Conservation (phyloP, 2,329 filamentous ascomycete species). For the Lachnellula willkommii region DNA sequence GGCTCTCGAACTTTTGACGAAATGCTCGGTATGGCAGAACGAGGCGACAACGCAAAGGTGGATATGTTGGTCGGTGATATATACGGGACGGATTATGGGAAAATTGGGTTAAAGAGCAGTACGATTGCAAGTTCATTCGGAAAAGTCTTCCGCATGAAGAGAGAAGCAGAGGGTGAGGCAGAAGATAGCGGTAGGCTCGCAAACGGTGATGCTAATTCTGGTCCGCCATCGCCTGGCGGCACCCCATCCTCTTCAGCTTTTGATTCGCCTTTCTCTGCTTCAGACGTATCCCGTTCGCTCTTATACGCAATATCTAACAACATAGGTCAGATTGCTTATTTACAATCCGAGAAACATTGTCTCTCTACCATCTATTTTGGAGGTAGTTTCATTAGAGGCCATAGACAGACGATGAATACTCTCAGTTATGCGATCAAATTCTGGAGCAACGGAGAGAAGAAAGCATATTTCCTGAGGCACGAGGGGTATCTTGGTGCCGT, state of each 20-base stretch:
- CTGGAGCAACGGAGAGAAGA: constrained; percentile 90
- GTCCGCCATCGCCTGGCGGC: background rate
- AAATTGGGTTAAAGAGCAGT: constrained; percentile 92
- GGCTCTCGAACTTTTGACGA: constrained; percentile 96
- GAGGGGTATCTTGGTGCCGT: constrained; percentile 94
- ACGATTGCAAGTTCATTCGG: constrained; percentile 96
- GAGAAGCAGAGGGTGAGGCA: constrained; percentile 70
- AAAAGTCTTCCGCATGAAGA: constrained; percentile 92
- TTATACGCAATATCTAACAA: constrained; percentile 97
- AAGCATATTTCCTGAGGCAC: constrained; percentile 92
- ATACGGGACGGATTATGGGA: constrained; percentile 91
- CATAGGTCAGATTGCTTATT: constrained; percentile 93
- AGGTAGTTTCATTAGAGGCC: constrained; percentile 91
- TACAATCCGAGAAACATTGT: constrained; percentile 93
- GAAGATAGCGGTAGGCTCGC: constrained; percentile 57
- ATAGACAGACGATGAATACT: constrained; percentile 97
- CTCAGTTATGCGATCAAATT: constrained; percentile 95
- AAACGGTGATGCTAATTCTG: constrained; percentile 20
- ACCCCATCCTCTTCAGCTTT: constrained; percentile 4
- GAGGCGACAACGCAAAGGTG: constrained; percentile 86
- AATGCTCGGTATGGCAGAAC: constrained; percentile 87
- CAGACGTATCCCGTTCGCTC: constrained; percentile 85
- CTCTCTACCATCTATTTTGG: constrained; percentile 95
- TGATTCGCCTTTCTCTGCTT: constrained; percentile 57
- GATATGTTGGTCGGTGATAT: constrained; percentile 98